Evolutionary conservation across 345 rosid genomes (phyloP).

Genomic region (Salix brachista): DNA sequence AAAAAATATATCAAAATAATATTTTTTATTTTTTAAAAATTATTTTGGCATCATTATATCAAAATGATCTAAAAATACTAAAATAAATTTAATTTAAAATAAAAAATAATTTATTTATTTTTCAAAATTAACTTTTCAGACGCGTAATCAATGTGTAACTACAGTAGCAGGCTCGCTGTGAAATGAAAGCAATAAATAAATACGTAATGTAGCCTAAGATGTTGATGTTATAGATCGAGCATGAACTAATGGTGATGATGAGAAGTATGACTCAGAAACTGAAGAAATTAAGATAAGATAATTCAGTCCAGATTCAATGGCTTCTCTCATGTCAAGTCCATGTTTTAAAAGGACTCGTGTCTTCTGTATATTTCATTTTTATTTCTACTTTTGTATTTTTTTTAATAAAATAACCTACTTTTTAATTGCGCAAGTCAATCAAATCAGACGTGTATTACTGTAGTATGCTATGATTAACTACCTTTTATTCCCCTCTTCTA

Average conservation of each 20-base stretch:
- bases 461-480: not conserved
- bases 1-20: no score
- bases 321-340: conserved; percentile 23
- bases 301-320: conserved; percentile 44
- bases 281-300: not conserved
- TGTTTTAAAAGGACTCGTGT: conserved; percentile 14
- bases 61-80: no score
- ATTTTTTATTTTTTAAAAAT: no score
- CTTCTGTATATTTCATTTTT: not conserved
- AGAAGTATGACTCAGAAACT: conserved; percentile 1
- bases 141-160: conserved; percentile 3
- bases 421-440: not conserved
- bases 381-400: not conserved
- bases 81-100: no score
- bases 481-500: not conserved
- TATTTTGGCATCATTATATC: rapidly evolving
- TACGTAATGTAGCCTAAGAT: not conserved
- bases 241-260: not conserved
- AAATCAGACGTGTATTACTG: not conserved
- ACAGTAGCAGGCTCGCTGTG: not conserved
- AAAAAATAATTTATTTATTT: no score
- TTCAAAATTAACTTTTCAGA: no score
- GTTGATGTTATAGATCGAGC: not conserved
- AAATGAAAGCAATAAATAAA: not conserved
- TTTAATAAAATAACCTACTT: not conserved